These are phyloP conservation scores for Coemansia sp. DNA, from an alignment of 192 early-diverging fungal genomes.

Conservation along the genomic window DNA sequence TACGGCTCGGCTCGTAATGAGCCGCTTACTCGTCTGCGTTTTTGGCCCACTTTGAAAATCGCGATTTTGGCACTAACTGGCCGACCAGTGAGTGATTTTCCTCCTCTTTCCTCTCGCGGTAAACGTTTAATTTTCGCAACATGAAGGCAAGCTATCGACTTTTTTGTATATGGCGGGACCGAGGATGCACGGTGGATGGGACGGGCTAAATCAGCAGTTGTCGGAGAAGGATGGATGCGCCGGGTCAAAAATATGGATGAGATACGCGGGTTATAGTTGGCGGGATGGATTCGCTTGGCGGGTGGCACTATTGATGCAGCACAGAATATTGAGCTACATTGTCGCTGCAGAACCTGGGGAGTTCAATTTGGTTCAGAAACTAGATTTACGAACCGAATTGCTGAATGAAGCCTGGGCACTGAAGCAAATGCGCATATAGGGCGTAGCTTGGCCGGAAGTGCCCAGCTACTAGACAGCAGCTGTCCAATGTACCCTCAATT, in stretches of 20 bases:
- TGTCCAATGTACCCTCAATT: too few relatives aligned
- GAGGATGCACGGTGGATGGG: neutral
- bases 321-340: too few relatives aligned
- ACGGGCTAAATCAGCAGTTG: neutral
- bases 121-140: neutral
- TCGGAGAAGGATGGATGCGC: neutral
- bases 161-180: neutral
- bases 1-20: neutral
- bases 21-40: neutral
- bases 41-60: neutral
- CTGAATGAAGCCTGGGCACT: too few relatives aligned
- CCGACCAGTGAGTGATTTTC: neutral
- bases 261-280: neutral
- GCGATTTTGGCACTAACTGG: neutral
- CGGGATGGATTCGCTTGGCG: neutral
- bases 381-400: too few relatives aligned
- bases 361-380: too few relatives aligned
- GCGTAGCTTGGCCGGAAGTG: too few relatives aligned
- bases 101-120: constrained; percentile 4
- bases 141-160: constrained; percentile 1
- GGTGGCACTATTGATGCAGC: neutral
- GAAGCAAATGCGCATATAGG: too few relatives aligned
- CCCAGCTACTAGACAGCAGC: too few relatives aligned
- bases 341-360: too few relatives aligned
- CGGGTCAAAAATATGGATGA: neutral